Evolutionary conservation across 2,329 filamentous ascomycete genomes (phyloP).

Genomic region (Trichoderma sp.): DNA sequence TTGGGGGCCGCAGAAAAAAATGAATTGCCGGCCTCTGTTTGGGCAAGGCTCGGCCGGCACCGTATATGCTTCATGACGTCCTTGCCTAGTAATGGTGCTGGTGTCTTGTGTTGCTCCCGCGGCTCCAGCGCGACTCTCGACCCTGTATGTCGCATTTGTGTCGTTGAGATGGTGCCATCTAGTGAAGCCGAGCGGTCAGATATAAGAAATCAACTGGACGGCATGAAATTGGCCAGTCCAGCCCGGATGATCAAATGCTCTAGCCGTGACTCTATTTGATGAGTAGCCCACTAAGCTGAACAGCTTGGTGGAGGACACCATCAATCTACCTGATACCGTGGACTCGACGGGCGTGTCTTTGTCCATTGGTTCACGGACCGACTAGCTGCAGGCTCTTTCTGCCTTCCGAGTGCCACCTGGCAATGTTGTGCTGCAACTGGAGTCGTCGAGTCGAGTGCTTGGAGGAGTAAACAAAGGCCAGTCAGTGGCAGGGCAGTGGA

Average conservation of each 20-base stretch:
- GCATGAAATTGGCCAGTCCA: not conserved
- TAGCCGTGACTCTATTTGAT: not conserved
- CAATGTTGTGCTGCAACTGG: slow-evolving; percentile 20
- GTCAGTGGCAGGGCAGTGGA: not conserved
- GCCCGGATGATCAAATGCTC: not conserved
- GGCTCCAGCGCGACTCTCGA: not conserved
- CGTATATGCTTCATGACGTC: slow-evolving; percentile 17
- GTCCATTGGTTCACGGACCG: slow-evolving; percentile 12
- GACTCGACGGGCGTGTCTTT: not conserved
- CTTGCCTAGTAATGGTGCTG: not conserved
- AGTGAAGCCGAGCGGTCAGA: not conserved
- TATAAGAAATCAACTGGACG: not conserved
- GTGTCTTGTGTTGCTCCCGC: not conserved
- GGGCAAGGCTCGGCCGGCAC: not conserved
- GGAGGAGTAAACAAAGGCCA: not conserved
- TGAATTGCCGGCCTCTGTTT: not conserved
- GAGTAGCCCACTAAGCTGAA: not conserved
- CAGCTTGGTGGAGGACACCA: not conserved
- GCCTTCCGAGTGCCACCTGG: slow-evolving; percentile 22
- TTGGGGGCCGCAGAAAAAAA: not conserved
- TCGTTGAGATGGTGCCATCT: not conserved
- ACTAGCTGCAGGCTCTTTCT: slow-evolving; percentile 18
- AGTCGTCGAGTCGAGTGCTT: not conserved
- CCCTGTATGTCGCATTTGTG: not conserved
- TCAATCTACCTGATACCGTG: not conserved